phyloP scores from a whole-genome alignment of 345 rosid species.

The Eucalyptus sp. region DNA sequence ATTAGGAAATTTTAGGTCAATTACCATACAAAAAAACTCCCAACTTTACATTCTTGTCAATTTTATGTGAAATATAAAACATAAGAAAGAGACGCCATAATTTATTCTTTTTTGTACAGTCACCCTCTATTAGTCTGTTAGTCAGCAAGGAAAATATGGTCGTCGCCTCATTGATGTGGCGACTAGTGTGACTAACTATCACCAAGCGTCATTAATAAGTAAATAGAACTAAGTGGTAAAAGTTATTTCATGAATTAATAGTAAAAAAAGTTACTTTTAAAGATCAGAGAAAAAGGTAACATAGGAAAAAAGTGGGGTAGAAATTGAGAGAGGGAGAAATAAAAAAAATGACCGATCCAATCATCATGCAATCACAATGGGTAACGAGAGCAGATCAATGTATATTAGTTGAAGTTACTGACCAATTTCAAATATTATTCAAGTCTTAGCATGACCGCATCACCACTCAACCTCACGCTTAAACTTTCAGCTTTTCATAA shows the following conservation, averaged over 20 bases:
- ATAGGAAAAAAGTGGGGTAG: background rate
- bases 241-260: too few relatives aligned
- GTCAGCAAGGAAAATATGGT: background rate
- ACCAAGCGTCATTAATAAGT: background rate
- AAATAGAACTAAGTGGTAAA: background rate
- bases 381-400: background rate
- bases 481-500: background rate
- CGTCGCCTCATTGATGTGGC: accelerated
- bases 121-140: background rate
- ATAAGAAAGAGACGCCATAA: background rate
- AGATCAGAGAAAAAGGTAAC: background rate
- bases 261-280: background rate
- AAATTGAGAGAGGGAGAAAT: background rate
- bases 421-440: background rate
- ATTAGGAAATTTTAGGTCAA: background rate
- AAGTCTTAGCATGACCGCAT: too few relatives aligned
- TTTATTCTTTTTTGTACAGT: background rate
- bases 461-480: background rate
- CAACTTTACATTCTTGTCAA: background rate
- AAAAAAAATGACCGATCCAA: background rate
- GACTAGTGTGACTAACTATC: background rate
- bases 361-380: background rate
- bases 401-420: background rate
- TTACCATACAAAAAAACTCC: background rate
- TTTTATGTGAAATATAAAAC: background rate